phyloP scores from a whole-genome alignment of 2,329 filamentous ascomycete genomes.

The Emergomyces africanus region DNA sequence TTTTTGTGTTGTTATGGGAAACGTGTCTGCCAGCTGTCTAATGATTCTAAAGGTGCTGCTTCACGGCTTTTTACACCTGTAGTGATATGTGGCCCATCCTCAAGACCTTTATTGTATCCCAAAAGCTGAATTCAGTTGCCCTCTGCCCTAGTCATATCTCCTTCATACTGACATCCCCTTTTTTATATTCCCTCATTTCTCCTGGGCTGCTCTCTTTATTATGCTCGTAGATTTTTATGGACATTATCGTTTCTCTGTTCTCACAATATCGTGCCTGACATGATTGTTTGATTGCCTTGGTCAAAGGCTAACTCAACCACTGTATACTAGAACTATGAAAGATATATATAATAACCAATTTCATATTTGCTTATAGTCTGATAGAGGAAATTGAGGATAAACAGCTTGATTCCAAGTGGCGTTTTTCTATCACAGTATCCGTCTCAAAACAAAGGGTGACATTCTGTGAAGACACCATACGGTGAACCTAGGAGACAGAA shows the following conservation, averaged over 20 bases:
- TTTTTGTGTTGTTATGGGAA: background rate
- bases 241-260: background rate
- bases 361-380: background rate
- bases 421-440: too few relatives aligned
- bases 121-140: background rate
- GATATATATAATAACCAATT: background rate
- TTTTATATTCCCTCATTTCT: background rate
- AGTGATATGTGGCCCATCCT: background rate
- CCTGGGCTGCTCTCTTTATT: background rate
- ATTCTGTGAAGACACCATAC: background rate
- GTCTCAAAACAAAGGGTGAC: too few relatives aligned
- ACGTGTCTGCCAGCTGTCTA: background rate
- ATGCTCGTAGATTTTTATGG: background rate
- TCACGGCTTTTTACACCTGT: background rate
- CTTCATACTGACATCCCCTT: background rate
- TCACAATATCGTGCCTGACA: background rate
- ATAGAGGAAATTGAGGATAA: too few relatives aligned
- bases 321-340: background rate
- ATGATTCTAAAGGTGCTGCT: background rate
- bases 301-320: background rate
- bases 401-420: too few relatives aligned
- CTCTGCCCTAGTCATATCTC: background rate
- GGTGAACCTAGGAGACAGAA: background rate
- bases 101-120: background rate
- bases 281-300: background rate